These are phyloP conservation scores for Penicillium olsonii DNA, from an alignment of 2,329 filamentous ascomycete genomes.

Conservation along the genomic window DNA sequence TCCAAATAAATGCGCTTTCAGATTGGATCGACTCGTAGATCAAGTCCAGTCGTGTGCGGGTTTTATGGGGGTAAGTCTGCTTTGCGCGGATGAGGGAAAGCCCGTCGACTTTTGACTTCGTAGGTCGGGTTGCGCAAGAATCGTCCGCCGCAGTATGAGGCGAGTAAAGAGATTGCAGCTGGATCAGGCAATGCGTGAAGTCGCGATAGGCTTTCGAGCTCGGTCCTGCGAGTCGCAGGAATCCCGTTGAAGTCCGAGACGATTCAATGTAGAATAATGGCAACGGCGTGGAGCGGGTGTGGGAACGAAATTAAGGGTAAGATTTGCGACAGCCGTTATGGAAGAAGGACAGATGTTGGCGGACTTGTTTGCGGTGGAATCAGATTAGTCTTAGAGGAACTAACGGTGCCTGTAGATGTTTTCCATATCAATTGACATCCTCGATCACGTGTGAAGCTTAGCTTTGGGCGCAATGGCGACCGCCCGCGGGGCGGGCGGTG, in stretches of 20 bases:
- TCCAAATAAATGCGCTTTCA: not conserved
- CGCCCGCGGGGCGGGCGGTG: not conserved
- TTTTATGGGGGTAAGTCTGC: not conserved
- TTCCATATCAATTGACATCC: conserved; percentile 9
- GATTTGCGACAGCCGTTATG: not conserved
- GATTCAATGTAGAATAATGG: not conserved
- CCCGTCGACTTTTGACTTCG: not conserved
- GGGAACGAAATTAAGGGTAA: not conserved
- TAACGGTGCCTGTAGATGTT: conserved; percentile 3
- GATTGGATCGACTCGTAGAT: not conserved
- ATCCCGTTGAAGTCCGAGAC: not conserved
- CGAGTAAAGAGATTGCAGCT: not conserved
- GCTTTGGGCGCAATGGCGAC: not conserved
- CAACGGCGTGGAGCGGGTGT: not conserved
- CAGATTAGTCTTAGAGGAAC: not conserved
- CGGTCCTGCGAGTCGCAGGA: not conserved
- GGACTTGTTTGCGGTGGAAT: not conserved
- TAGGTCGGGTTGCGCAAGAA: conserved; percentile 3
- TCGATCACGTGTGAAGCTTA: conserved; percentile 12
- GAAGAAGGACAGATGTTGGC: not conserved
- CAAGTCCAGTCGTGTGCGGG: not conserved
- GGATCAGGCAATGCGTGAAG: not conserved
- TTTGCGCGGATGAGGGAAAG: not conserved
- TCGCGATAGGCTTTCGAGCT: not conserved
- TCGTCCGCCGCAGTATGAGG: not conserved